Conservation (phyloP, 805 yeast genomes). For the Zygosaccharomyces bailii region DNA sequence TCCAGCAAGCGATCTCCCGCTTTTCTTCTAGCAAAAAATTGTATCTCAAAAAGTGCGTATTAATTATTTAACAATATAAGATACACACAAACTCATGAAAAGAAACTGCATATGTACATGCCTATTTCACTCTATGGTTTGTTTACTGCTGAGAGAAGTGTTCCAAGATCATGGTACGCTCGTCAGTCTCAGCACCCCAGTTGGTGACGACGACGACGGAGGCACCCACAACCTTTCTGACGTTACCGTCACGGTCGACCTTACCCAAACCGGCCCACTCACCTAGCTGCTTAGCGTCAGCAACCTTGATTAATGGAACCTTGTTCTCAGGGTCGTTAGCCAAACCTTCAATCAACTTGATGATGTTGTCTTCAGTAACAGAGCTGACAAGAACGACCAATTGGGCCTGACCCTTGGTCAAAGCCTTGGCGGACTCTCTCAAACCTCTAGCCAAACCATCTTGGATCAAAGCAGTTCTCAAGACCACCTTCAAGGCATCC, state of each 20-base stretch:
- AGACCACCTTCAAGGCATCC: conserved; percentile 97
- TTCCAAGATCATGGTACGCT: conserved; percentile 92
- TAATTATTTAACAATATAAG: conserved; percentile 6
- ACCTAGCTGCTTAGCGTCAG: conserved; percentile 99
- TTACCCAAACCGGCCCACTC: conserved; percentile 99
- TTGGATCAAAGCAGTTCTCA: conserved; percentile 96
- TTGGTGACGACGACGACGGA: conserved; percentile 98
- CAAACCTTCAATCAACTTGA: conserved; percentile 97
- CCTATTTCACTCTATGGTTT: conserved; percentile 8
- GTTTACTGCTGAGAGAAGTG: conserved; percentile 87
- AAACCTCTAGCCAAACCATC: conserved; percentile 99
- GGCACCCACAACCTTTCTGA: conserved; percentile 99
- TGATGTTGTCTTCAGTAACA: conserved; percentile 95
- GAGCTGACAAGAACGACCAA: conserved; percentile 96
- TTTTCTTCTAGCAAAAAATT: conserved; percentile 16
- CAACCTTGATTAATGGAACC: conserved; percentile 97
- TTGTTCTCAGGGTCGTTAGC: conserved; percentile 96
- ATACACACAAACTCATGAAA: neutral
- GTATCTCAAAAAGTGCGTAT: conserved; percentile 4
- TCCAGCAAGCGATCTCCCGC: conserved; percentile 17
- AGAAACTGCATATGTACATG: neutral
- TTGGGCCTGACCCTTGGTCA: conserved; percentile 96
- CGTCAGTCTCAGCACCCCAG: conserved; percentile 99
- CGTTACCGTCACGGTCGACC: conserved; percentile 99
- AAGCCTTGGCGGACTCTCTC: conserved; percentile 99